Percentiles rank a stretch among this genome's conserved stretches.
Conservation (phyloP, 23 red algal genomes). For the Gracilariopsis chorda region DNA sequence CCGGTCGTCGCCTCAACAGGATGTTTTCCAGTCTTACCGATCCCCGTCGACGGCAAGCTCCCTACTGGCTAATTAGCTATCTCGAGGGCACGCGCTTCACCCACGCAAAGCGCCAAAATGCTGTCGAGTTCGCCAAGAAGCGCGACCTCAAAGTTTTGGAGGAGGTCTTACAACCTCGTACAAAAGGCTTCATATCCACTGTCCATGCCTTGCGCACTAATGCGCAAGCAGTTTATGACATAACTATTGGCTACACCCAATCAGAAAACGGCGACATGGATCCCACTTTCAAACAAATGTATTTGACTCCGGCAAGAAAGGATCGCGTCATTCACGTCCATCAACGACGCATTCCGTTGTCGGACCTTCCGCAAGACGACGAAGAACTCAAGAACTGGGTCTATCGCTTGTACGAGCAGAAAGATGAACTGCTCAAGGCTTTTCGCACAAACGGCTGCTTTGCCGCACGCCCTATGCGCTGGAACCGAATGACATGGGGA, state of each 20-base stretch:
- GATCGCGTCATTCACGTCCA: constrained; percentile 74
- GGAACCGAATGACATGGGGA: constrained; percentile 65
- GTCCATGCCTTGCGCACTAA: constrained; percentile 40
- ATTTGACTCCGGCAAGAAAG: constrained; percentile 12
- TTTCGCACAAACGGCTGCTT: constrained; percentile 62
- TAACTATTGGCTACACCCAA: constrained; percentile 80
- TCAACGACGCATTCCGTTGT: constrained; percentile 70
- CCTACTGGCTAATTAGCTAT: constrained; percentile 90
- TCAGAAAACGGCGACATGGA: neutral
- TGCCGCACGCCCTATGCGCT: constrained; percentile 51
- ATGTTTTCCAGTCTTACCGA: constrained; percentile 76
- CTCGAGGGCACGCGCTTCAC: constrained; percentile 88
- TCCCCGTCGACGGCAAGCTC: constrained; percentile 36
- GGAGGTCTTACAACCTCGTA: constrained; percentile 77
- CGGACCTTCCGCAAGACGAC: constrained; percentile 47
- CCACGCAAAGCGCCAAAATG: constrained; percentile 35
- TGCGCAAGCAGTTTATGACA: constrained; percentile 77
- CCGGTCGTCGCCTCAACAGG: constrained; percentile 37
- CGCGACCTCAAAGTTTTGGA: constrained; percentile 67
- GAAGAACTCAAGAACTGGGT: constrained; percentile 80
- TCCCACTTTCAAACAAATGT: constrained; percentile 53
- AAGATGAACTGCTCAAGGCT: constrained; percentile 73
- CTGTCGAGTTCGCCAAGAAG: constrained; percentile 73
- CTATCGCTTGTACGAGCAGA: constrained; percentile 78
- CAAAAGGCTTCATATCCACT: constrained; percentile 72